Evolutionary conservation across 306 rosid genomes (phyloP), one percentile per base, ranked within the genome.

Genomic region (Myrica gale): DNA sequence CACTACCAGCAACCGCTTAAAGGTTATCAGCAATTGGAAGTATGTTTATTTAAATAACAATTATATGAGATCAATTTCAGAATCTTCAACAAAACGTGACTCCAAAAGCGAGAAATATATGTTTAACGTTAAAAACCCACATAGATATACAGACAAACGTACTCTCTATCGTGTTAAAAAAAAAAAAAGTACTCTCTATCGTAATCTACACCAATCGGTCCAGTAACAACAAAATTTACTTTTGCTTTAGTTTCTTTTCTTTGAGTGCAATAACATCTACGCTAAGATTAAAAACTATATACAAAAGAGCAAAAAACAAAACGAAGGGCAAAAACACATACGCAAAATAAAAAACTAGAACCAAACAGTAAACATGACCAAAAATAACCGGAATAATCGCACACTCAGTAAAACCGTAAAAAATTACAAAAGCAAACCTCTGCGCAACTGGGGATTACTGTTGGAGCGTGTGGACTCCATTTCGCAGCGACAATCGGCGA

Each of bases 391-490:
- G n/a, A 21, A 52, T 45, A 51, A 32, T 7, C 53, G 58, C 15
- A 37, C 13, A 6, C 56, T 48, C 53, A 48, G 21, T 43, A 9
- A 4, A 45, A 32, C 3, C 19, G 32, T 60, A 69, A 23, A 69
- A 12, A 76, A 39, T 45, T 68, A 51, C 5, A n/a, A 16, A 67
- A 70, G 57, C 83, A 51, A 63, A 96, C 99, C 99, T 96, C 84
- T 84, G 71, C 93, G 97, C 52, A 90, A 82, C 47, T 95, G 93
- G 62, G 86, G 85, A 90, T 87, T 89, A 82, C 84, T 88, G 80
- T 79, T 88, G 70, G 50, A 17, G 84, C 71, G 62, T 78, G 88
- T 83, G 10, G 97, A 89, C 81, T 89, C 94, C 99, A 96, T 96
- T 57, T 41, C 69, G 72, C 9, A 82, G 61, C 77, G 81, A 80